Percentiles rank a stretch among this genome's conserved stretches.
phyloP scores from a whole-genome alignment of 192 early-diverging fungal species.

The Jimgerdemannia lactiflua region DNA sequence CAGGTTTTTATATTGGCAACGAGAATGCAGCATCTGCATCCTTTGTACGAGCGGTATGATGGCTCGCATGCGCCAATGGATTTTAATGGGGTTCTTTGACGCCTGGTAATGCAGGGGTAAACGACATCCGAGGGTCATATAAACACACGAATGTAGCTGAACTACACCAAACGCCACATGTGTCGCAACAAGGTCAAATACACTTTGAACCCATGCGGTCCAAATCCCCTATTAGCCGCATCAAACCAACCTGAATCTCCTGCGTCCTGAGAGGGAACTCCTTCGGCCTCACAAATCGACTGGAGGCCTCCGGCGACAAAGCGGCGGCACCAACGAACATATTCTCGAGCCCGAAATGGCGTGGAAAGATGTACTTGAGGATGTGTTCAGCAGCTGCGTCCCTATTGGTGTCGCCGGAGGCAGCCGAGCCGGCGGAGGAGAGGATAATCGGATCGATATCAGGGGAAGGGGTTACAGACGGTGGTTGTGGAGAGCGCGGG shows the following conservation, averaged over 20 bases:
- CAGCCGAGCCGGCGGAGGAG: neutral
- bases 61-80: neutral
- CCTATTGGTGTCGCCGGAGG: neutral
- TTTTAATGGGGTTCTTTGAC: neutral
- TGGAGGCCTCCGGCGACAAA: too few relatives aligned
- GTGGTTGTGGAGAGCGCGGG: too few relatives aligned
- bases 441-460: neutral
- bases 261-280: neutral
- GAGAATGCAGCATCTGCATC: neutral
- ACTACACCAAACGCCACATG: too few relatives aligned
- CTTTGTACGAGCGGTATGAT: neutral
- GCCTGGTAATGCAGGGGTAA: too few relatives aligned
- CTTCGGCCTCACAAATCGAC: neutral
- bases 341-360: neutral
- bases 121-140: too few relatives aligned
- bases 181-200: too few relatives aligned
- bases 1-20: neutral
- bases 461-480: neutral
- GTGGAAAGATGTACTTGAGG: neutral
- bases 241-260: neutral
- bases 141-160: too few relatives aligned
- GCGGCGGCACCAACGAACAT: neutral
- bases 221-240: neutral
- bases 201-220: neutral
- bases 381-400: neutral